Evolutionary conservation across 768 basidiomycete genomes (phyloP).

Genomic region (Boletus sensibilis): DNA sequence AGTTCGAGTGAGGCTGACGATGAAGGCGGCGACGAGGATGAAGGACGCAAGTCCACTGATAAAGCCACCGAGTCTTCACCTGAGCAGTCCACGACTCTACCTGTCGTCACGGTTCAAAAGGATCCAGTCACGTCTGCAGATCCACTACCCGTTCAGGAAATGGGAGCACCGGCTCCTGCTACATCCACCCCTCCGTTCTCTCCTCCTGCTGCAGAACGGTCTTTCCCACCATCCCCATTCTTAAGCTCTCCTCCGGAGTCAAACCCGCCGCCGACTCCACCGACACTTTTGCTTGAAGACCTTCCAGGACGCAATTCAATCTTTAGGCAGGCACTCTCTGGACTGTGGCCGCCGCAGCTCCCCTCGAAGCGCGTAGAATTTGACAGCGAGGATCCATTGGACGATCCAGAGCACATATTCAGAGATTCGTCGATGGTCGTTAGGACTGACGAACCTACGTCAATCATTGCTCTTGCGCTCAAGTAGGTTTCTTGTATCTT

Average conservation of each 20-base stretch:
- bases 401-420: slow-evolving; percentile 90
- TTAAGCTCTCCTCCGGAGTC: slow-evolving; percentile 38
- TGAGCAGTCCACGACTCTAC: slow-evolving; percentile 33
- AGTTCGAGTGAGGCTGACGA: slow-evolving; percentile 66
- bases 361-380: slow-evolving; percentile 53
- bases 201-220: slow-evolving; percentile 23
- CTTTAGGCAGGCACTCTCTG: slow-evolving; percentile 60
- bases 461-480: slow-evolving; percentile 92
- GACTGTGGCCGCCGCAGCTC: slow-evolving; percentile 69
- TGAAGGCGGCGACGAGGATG: slow-evolving; percentile 62
- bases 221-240: slow-evolving; percentile 58
- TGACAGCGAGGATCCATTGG: slow-evolving; percentile 64
- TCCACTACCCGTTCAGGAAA: slow-evolving; percentile 32
- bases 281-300: slow-evolving; percentile 53
- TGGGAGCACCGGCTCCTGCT: slow-evolving; percentile 3
- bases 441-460: slow-evolving; percentile 94
- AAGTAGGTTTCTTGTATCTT: slow-evolving; percentile 51
- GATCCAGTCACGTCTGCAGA: slow-evolving; percentile 2
- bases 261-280: slow-evolving; percentile 44
- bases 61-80: slow-evolving; percentile 31
- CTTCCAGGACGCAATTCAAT: slow-evolving; percentile 60
- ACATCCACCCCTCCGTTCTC: slow-evolving; percentile 27
- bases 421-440: slow-evolving; percentile 93
- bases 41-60: slow-evolving; percentile 34
- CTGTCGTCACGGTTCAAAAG: slow-evolving; percentile 15